Percentiles rank a stretch among this genome's conserved stretches.
Evolutionary conservation across 768 basidiomycete genomes (phyloP).

Genomic region (Tylopilus vinaceipallidus): DNA sequence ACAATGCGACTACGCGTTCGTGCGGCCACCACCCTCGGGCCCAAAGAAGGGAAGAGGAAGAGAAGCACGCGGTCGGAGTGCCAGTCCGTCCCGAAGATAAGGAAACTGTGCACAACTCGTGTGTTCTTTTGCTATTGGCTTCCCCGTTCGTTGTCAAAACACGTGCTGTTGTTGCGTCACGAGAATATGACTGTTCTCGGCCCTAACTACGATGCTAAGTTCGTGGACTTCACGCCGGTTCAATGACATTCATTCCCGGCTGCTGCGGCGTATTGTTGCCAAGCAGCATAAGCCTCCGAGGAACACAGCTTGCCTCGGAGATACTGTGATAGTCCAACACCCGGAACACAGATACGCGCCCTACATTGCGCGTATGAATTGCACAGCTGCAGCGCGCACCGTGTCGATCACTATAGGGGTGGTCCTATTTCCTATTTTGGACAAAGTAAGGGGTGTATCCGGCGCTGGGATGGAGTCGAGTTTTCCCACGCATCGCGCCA

Average conservation of each 20-base stretch:
- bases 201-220: constrained; percentile 3
- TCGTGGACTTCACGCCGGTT: background rate
- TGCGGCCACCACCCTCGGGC: constrained; percentile 77
- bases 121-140: background rate
- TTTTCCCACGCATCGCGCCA: constrained; percentile 23
- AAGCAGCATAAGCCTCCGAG: background rate
- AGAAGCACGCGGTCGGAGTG: constrained; percentile 67
- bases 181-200: background rate
- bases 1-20: constrained; percentile 91
- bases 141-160: background rate
- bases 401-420: background rate
- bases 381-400: background rate
- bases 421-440: constrained; percentile 15
- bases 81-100: constrained; percentile 69
- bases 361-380: background rate
- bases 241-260: constrained; percentile 11
- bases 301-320: background rate
- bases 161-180: constrained; percentile 1
- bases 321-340: background rate
- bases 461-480: constrained; percentile 8
- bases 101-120: constrained; percentile 10
- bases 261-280: constrained; percentile 3
- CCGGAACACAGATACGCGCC: background rate
- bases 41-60: constrained; percentile 74
- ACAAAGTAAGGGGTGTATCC: background rate